A percentile compares a stretch with the other conserved stretches of the same genome.
phyloP scores from a whole-genome alignment of 352 stramenopile genomes.

The Pythium aphanidermatum region DNA sequence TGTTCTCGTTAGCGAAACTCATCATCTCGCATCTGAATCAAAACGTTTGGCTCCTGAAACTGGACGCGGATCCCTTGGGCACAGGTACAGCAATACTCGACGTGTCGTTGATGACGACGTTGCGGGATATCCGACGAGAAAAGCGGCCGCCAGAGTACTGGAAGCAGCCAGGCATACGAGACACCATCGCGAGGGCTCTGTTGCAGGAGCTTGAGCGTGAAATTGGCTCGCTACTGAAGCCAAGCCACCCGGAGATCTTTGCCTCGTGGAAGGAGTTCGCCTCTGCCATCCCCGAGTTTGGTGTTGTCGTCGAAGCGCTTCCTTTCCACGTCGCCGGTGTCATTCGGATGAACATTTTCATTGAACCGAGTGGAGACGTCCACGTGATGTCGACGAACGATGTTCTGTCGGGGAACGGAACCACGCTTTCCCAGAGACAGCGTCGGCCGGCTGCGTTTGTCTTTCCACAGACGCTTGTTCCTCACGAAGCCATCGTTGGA shows the following conservation, averaged over 20 bases:
- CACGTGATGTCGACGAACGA: slow-evolving; percentile 72
- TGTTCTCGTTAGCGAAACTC: slow-evolving; percentile 79
- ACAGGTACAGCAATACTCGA: slow-evolving; percentile 64
- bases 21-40: slow-evolving; percentile 81
- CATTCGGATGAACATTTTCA: slow-evolving; percentile 72
- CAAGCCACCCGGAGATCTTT: slow-evolving; percentile 45
- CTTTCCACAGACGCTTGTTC: slow-evolving; percentile 77
- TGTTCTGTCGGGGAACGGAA: slow-evolving; percentile 25
- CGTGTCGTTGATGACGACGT: slow-evolving; percentile 40
- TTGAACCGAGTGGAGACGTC: slow-evolving; percentile 62
- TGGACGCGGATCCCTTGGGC: slow-evolving; percentile 75
- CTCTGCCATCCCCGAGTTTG: slow-evolving; percentile 50
- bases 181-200: slow-evolving; percentile 47
- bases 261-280: slow-evolving; percentile 56
- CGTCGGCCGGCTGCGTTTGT: slow-evolving; percentile 46
- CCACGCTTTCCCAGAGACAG: slow-evolving; percentile 16
- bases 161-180: slow-evolving; percentile 53
- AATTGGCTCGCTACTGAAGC: slow-evolving; percentile 19
- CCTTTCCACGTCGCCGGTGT: slow-evolving; percentile 33
- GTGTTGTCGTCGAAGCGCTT: slow-evolving; percentile 76
- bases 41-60: slow-evolving; percentile 66
- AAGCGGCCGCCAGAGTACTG: slow-evolving; percentile 62
- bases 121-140: slow-evolving; percentile 61
- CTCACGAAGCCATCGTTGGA: slow-evolving; percentile 63
- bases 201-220: slow-evolving; percentile 49